Conservation (phyloP, 2,329 filamentous ascomycete genomes). For the Sporothrix pseudoabietina region DNA sequence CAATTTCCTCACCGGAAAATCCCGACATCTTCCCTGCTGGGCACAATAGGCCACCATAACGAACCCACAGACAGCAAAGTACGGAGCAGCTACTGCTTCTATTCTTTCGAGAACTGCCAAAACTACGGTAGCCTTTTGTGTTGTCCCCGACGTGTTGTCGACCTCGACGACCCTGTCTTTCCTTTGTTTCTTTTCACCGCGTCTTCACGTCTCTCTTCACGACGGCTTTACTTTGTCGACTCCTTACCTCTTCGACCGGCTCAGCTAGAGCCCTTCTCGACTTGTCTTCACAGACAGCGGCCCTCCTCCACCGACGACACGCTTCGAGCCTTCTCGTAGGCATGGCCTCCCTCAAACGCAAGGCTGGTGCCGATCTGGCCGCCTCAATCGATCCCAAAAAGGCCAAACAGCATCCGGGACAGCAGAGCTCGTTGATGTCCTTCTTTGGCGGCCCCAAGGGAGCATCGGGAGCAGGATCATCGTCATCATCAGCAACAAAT, state of each 20-base stretch:
- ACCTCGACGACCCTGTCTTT: not conserved
- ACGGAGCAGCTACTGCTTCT: not conserved
- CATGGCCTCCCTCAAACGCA: constrained; percentile 67
- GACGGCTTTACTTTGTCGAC: not conserved
- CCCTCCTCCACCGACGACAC: not conserved
- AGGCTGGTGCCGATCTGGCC: constrained; percentile 52
- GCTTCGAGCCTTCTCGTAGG: constrained; percentile 29
- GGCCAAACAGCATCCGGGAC: constrained; percentile 53
- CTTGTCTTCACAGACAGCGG: not conserved
- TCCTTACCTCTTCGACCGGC: not conserved
- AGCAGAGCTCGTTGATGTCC: constrained; percentile 76
- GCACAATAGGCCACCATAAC: not conserved
- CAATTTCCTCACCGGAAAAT: not conserved
- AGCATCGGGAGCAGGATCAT: not conserved
- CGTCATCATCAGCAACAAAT: not conserved
- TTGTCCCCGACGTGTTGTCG: not conserved
- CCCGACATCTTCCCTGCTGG: not conserved
- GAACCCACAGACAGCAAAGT: not conserved
- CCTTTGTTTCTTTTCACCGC: not conserved
- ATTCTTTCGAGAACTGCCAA: not conserved
- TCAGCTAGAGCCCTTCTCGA: not conserved
- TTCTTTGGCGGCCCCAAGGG: constrained; percentile 75
- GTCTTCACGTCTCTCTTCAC: not conserved
- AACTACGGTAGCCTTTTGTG: not conserved
- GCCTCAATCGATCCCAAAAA: constrained; percentile 64